Conservation (phyloP, 371 early-diverging fungal species). For the Haplosporangium sp. region DNA sequence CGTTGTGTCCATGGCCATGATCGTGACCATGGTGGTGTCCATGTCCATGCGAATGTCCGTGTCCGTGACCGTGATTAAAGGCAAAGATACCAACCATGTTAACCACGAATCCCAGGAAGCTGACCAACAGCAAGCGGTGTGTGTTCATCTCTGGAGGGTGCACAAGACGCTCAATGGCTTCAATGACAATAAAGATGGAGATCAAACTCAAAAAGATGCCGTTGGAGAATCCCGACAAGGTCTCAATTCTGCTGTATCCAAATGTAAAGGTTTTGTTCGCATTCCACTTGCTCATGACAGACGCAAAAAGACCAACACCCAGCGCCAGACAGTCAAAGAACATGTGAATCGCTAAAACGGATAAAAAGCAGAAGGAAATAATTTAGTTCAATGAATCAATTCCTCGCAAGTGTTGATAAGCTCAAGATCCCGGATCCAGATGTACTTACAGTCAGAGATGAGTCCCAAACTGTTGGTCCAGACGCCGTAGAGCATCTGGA, state of each 20-base stretch:
- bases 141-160: conserved; percentile 91
- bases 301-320: conserved; percentile 86
- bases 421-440: no score
- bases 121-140: conserved; percentile 84
- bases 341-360: conserved; percentile 90
- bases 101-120: conserved; percentile 90
- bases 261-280: conserved; percentile 81
- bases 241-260: conserved; percentile 91
- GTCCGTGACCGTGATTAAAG: conserved; percentile 87
- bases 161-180: conserved; percentile 88
- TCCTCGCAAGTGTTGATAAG: not conserved
- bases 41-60: conserved; percentile 62
- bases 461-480: conserved; percentile 95
- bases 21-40: conserved; percentile 67
- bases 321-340: conserved; percentile 96
- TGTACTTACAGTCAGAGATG: conserved; percentile 86
- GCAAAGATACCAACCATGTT: conserved; percentile 94
- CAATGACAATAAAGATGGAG: conserved; percentile 88
- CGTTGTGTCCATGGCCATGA: conserved; percentile 65
- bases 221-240: conserved; percentile 91
- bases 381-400: not conserved
- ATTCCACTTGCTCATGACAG: conserved; percentile 93
- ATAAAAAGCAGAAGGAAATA: not conserved
- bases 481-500: conserved; percentile 90
- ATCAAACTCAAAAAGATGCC: conserved; percentile 91